Conservation (phyloP, 805 yeast genomes). For the Grigorovia transvaalensis region DNA sequence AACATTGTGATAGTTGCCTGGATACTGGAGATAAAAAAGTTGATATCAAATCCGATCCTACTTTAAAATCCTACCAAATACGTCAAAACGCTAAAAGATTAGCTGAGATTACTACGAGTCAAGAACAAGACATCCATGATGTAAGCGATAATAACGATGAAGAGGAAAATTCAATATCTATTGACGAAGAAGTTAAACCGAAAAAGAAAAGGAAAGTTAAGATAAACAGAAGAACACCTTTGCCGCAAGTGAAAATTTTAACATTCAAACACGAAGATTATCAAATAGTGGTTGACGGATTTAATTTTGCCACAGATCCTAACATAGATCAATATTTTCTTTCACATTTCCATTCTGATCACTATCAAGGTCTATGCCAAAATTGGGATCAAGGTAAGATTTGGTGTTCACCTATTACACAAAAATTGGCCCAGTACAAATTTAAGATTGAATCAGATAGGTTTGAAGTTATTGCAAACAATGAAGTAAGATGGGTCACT, state of each 20-base stretch:
- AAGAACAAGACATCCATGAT: neutral
- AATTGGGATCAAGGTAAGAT: slow-evolving; percentile 66
- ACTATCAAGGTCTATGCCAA: slow-evolving; percentile 76
- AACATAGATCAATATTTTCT: slow-evolving; percentile 46
- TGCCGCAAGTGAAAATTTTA: slow-evolving; percentile 48
- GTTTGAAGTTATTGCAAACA: slow-evolving; percentile 34
- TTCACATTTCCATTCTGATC: slow-evolving; percentile 89
- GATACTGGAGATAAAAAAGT: slow-evolving; percentile 1
- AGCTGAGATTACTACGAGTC: neutral
- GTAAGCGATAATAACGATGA: neutral
- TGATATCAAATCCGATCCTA: neutral
- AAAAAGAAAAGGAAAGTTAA: slow-evolving; percentile 7
- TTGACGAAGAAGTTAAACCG: neutral
- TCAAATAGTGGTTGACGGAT: slow-evolving; percentile 56
- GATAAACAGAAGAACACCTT: slow-evolving; percentile 15
- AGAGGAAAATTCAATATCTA: slow-evolving; percentile 1
- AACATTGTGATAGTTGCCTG: slow-evolving; percentile 50
- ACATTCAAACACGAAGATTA: slow-evolving; percentile 28
- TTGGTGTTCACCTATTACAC: slow-evolving; percentile 65
- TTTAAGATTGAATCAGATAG: slow-evolving; percentile 38
- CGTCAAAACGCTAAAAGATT: neutral
- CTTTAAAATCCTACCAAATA: neutral
- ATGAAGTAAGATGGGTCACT: slow-evolving; percentile 31
- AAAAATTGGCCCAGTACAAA: slow-evolving; percentile 40
- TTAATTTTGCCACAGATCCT: slow-evolving; percentile 34